phyloP scores from a whole-genome alignment of 495 filamentous ascomycete genomes.

The Barbatosphaeria neglecta region DNA sequence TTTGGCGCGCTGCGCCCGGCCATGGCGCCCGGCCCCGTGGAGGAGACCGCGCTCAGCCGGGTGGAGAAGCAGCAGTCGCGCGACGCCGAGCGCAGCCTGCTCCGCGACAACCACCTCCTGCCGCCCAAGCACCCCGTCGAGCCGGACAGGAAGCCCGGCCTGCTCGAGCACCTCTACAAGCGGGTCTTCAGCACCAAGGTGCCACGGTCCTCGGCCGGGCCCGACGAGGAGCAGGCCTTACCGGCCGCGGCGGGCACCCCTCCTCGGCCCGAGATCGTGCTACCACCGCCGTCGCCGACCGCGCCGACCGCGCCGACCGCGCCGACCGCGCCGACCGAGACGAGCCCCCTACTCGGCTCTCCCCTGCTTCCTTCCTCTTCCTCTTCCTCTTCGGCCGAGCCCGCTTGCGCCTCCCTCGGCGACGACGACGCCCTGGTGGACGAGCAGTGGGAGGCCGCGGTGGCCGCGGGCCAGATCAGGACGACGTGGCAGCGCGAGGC shows the following conservation, averaged over 20 bases:
- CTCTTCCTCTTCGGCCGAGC: neutral
- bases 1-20: constrained; percentile 43
- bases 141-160: constrained; percentile 4
- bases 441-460: constrained; percentile 66
- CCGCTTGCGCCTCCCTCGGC: neutral
- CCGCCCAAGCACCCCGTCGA: constrained; percentile 44
- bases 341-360: constrained; percentile 21
- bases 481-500: constrained; percentile 79
- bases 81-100: constrained; percentile 59
- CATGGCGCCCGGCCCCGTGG: constrained; percentile 20
- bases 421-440: constrained; percentile 9
- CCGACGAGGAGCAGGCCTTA: constrained; percentile 14
- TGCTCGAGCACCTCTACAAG: constrained; percentile 22
- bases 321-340: constrained; percentile 20
- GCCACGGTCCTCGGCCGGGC: neutral
- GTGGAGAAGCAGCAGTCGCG: constrained; percentile 53
- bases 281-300: constrained; percentile 52
- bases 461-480: constrained; percentile 57
- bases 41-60: constrained; percentile 41
- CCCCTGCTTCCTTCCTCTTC: too few species aligned
- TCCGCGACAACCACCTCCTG: constrained; percentile 68
- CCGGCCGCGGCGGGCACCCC: constrained; percentile 6
- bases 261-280: constrained; percentile 32
- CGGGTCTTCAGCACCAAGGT: constrained; percentile 34
- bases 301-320: constrained; percentile 14